Evolutionary conservation across 441 rosid genomes (phyloP), one percentile per base, ranked within the genome.

Genomic region (Daphne laureola): DNA sequence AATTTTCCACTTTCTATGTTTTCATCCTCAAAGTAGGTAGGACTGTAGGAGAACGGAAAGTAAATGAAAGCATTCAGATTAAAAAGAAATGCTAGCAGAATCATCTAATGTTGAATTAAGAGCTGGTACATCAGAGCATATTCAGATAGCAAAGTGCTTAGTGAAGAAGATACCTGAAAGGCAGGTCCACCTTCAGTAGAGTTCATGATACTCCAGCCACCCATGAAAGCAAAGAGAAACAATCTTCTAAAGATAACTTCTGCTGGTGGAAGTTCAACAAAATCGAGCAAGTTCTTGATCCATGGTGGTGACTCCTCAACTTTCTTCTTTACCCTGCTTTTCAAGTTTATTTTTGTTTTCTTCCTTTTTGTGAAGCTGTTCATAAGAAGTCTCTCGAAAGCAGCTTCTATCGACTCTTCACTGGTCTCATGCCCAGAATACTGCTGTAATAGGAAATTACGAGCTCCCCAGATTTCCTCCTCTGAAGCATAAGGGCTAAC

Each of bases 121-220:
- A 5, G 38, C 38, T 9, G 38, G 38, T 31, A 31, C 11, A 31
- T 6, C 11, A 5, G 38, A 11, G 9, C 11, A 31, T 31, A 7
- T 31, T 31, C 8, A 31, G 38, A 31, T 8, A 31, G 11, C 38
- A 31, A 9, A 31, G 11, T 6, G 7, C 38, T 6, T 31, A 64
- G 58, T 21, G 53, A 14, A 62, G 25, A 70, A 62, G 80, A 61
- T 64, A 92, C 98, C 96, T 92, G 96, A 70, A 92, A 92, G 12
- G 96, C 96, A 58, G 98, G 98, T 64, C 98, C 98, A 57, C 95
- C 92, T 71, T 88, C 98, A 1, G 96, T 86, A 45, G 96, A 84
- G 74, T 86, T 92, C 83, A 84, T 79, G 69, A 92, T 86, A 73
- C 98, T 92, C 98, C 98, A 92, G 66, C 89, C 96, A 77, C 86